A percentile compares a stretch with the other conserved stretches of the same genome.
These are phyloP conservation scores for Zygosaccharomyces kombuchaensis DNA, from an alignment of 805 yeast species.

Conservation along the genomic window DNA sequence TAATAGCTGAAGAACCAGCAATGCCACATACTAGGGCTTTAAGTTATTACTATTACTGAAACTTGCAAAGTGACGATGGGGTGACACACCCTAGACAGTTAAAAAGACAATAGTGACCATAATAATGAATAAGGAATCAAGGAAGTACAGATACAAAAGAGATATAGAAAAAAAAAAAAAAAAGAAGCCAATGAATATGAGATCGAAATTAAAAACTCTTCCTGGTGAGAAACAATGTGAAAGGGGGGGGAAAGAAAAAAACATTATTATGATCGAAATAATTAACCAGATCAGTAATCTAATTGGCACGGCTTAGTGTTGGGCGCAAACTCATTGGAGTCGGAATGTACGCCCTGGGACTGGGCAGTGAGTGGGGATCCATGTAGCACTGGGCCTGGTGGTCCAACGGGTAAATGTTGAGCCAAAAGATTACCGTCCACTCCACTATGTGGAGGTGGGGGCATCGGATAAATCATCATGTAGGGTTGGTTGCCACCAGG, in stretches of 20 bases:
- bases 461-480: conserved; percentile 33
- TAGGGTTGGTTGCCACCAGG: conserved; percentile 23
- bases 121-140: too few species aligned
- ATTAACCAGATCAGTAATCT: conserved; percentile 17
- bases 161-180: too few species aligned
- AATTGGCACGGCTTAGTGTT: conserved; percentile 13
- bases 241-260: not conserved
- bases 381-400: conserved; percentile 11
- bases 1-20: too few species aligned
- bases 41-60: too few species aligned
- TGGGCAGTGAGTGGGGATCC: conserved; percentile 13
- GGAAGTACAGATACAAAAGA: not conserved
- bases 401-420: conserved; percentile 18
- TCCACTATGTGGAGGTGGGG: conserved; percentile 28
- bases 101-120: too few species aligned
- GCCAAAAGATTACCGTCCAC: conserved; percentile 21
- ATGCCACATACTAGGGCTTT: too few species aligned
- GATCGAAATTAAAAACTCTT: too few species aligned
- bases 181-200: too few species aligned
- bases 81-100: too few species aligned
- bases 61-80: too few species aligned
- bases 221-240: not conserved
- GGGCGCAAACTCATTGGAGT: conserved; percentile 13
- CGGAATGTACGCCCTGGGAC: conserved; percentile 15
- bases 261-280: not conserved